Base-by-base conservation (phyloP, 2,329 filamentous ascomycete species). In the Daldinia sp. region DNA sequence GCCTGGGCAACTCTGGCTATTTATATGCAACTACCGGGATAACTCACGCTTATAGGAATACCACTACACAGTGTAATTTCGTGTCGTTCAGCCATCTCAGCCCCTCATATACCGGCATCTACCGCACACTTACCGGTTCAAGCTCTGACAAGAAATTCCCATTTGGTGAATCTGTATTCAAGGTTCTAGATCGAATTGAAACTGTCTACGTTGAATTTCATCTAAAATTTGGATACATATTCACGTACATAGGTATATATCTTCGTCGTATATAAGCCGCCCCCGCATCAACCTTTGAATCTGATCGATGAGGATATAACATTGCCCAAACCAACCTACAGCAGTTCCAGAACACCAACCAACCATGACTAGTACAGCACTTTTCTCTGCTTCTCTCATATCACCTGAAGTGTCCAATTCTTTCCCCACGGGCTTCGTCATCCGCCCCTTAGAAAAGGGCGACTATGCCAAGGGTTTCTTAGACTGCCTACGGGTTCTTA, bases 381-480 rank as follows among this genome's bases (percentile, higher is more conserved):
- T 93, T 73, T 93, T 94, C 82, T 81, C 86, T 47, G 71, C 85
- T 7, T 79, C 82, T 34, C 84, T 93, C 63, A 88, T 94, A 74
- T 88, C 89, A 13, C 80, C 86, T 13, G 81, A 84, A 34, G 85
- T 91, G 65, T 76, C 80, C 55, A 76, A 84, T 30, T 80, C 82
- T 25, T 83, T 94, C 0, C 91, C 91, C 23, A 77, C 85, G 67
- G 85, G 86, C 69, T 94, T 93, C 81, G 85, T 79, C 1, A 85
- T 93, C 73, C 90, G 92, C 13, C 88, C 92, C 0, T 79, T 94
- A 27, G 82, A 86, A 70, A 86, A 85, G 69, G 80, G 78, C 58
- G 92, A 95, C 77, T 93, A 89, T 77, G 77, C 80, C 43, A 83
- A 82, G 45, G 90, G 90, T 59, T 93, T 93, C 76, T 83, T 94